Evolutionary conservation across 257 asterid species (phyloP), one percentile per base, ranked within the genome.

Genomic region (Nicotiana tomentosiformis): DNA sequence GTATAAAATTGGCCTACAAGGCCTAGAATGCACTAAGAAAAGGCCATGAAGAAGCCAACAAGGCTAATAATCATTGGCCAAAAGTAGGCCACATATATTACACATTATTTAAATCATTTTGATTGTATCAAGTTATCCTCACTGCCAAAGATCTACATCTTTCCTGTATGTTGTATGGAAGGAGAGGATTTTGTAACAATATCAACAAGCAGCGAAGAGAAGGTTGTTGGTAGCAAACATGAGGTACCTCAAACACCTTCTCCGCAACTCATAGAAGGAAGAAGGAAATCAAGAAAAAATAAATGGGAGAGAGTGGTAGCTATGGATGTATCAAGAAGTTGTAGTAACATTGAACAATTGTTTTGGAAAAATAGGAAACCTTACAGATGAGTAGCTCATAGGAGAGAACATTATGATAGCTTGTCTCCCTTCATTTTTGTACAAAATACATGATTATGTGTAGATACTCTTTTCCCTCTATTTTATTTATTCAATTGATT

Each of bases 81-180:
- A n/a, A 23, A 23, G 26, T 23, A 23, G 26, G 26, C 26, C 26
- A 23, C 26, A 23, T 23, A 23, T 23, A 23, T 23, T 23, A 23
- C 26, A 23, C 26, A 23, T 23, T 23, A 23, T 0, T 0, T 23
- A 23, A 23, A 95, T 89, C 99, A 95, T 88, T 94, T 95, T 84
- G 98, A 94, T 85, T 95, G 99, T 86, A 83, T 95, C 32, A 88
- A 93, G 55, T 89, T 95, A 81, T 86, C 95, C 74, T 88, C 92
- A 39, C 88, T 90, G 4, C 97, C 99, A 51, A 90, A 93, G 86
- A 74, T 85, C 35, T 95, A 95, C 83, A 88, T 91, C 62, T 95
- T 98, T 85, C 99, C 96, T 29, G 99, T 98, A n/a, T 95, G 99
- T 82, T 80, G 83, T 86, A 90, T 86, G 62, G 83, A 84, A 61